A percentile compares a stretch with the other conserved stretches of the same genome.
Conservation (phyloP, 1,139 yeast species). For the Blastobotrys persicus region DNA sequence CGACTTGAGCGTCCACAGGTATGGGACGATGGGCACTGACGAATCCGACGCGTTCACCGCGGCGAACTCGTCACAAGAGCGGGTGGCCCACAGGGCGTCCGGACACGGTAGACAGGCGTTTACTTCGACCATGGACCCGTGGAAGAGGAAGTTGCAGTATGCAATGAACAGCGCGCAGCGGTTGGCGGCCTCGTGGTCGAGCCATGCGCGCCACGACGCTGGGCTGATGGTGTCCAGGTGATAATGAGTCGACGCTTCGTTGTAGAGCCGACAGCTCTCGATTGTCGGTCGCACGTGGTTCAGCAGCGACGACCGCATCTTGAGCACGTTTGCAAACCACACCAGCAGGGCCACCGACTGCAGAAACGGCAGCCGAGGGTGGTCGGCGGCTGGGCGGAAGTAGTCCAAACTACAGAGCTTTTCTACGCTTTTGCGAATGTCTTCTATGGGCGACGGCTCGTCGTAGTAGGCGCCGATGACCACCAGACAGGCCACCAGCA, state of each 20-base stretch:
- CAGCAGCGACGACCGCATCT: neutral
- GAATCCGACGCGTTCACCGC: constrained; percentile 30
- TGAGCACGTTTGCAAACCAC: constrained; percentile 27
- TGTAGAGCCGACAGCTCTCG: neutral
- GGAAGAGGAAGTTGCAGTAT: constrained; percentile 29
- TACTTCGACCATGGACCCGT: constrained; percentile 30
- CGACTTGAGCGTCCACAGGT: constrained; percentile 33
- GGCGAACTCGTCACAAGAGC: constrained; percentile 31
- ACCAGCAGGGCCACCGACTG: constrained; percentile 32
- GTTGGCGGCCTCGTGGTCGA: constrained; percentile 32
- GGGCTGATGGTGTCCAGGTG: neutral
- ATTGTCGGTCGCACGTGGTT: neutral
- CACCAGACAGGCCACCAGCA: constrained; percentile 39
- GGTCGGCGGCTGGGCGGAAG: neutral
- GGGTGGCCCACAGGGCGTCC: constrained; percentile 33
- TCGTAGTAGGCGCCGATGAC: constrained; percentile 40
- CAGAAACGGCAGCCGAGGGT: constrained; percentile 21
- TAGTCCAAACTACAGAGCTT: neutral
- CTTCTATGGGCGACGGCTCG: neutral
- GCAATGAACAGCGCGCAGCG: constrained; percentile 32
- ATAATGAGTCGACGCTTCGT: neutral
- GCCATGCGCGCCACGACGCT: constrained; percentile 36
- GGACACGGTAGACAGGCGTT: constrained; percentile 36
- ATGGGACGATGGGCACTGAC: constrained; percentile 30
- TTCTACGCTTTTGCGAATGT: neutral